Conservation (phyloP, 495 filamentous ascomycete genomes). For the Aspergillus avenaceus region DNA sequence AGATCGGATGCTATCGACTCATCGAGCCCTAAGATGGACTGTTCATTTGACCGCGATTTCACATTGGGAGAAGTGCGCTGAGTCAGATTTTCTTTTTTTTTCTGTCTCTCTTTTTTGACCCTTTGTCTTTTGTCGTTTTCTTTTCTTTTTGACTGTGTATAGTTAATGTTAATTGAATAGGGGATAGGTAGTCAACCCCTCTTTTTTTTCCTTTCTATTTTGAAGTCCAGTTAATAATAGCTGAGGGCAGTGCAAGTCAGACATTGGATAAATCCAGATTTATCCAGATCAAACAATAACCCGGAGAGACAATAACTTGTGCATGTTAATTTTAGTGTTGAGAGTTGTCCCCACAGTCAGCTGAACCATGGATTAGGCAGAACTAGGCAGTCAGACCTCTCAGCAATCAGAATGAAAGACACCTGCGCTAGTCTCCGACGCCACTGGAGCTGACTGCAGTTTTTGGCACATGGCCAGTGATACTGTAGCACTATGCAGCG, state of each 20-base stretch:
- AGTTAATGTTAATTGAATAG: too few species aligned
- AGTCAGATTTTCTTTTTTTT: background rate
- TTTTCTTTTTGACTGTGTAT: too few species aligned
- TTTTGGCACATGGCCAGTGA: background rate
- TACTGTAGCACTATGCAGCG: background rate
- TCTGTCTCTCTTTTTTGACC: background rate
- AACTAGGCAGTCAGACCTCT: background rate
- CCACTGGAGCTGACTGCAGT: background rate
- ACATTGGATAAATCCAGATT: background rate
- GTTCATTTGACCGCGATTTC: background rate
- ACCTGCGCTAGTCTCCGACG: conserved; percentile 5
- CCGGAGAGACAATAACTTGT: background rate
- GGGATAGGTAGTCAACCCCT: too few species aligned
- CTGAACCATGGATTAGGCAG: background rate
- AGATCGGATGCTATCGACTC: too few species aligned
- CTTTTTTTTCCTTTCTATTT: background rate
- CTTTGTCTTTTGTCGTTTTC: background rate
- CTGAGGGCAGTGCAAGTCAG: background rate
- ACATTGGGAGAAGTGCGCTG: background rate
- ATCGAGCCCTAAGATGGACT: too few species aligned
- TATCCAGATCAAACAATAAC: background rate
- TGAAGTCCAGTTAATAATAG: background rate
- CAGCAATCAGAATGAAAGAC: conserved; percentile 4
- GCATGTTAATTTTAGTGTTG: conserved; percentile 1
- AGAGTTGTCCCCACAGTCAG: conserved; percentile 1